Conservation (phyloP, 805 yeast genomes). For the Kodamaea lidongshanica region DNA sequence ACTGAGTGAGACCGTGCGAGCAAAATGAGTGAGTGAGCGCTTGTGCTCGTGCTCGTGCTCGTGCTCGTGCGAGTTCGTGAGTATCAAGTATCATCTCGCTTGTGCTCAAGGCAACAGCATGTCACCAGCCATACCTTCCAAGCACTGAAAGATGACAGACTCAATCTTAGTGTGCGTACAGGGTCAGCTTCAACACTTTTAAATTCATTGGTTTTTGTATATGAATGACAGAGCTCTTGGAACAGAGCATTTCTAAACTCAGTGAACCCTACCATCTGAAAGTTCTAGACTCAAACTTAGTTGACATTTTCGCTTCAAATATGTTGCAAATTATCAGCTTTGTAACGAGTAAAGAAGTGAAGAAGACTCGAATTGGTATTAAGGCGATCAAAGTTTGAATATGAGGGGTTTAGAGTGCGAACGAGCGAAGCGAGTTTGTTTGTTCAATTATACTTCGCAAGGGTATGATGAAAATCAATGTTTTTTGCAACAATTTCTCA, state of each 20-base stretch:
- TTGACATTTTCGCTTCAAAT: slow-evolving; percentile 57
- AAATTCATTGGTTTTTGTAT: slow-evolving; percentile 55
- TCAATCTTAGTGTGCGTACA: slow-evolving; percentile 54
- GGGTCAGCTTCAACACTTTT: slow-evolving; percentile 58
- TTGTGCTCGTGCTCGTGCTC: too few relatives aligned
- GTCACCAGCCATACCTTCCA: slow-evolving; percentile 52
- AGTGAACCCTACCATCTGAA: slow-evolving; percentile 31
- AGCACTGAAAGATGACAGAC: slow-evolving; percentile 48
- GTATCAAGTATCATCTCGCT: too few relatives aligned
- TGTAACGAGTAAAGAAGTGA: too few relatives aligned
- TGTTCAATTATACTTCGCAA: slow-evolving; percentile 35
- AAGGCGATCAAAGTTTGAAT: too few relatives aligned
- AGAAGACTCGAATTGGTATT: too few relatives aligned
- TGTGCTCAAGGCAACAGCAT: slow-evolving; percentile 57
- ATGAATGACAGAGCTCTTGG: slow-evolving; percentile 54
- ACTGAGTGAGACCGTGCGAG: too few relatives aligned
- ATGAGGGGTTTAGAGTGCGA: slow-evolving; percentile 21
- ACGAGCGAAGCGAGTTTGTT: slow-evolving; percentile 41
- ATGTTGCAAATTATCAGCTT: slow-evolving; percentile 48
- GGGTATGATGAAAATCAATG: too few relatives aligned
- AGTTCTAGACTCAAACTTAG: slow-evolving; percentile 20
- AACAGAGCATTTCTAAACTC: slow-evolving; percentile 35
- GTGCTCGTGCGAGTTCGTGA: too few relatives aligned
- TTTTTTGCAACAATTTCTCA: too few relatives aligned
- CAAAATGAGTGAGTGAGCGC: too few relatives aligned